Conservation (phyloP, 768 basidiomycete species). For the Exsudoporus frostii region DNA sequence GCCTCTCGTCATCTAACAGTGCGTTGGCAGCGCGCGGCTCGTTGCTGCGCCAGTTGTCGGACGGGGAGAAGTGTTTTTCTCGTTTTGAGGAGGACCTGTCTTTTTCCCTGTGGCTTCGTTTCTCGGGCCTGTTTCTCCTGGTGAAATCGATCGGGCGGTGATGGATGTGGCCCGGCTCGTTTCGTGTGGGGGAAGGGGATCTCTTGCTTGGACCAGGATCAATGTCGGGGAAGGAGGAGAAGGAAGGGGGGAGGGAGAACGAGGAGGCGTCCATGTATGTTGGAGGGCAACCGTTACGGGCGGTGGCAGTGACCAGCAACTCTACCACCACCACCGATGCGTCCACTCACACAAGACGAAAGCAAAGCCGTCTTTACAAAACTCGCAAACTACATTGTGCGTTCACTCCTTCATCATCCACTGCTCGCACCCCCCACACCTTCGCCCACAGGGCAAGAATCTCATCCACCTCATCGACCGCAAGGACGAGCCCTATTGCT, state of each 20-base stretch:
- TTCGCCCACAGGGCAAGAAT: conserved; percentile 76
- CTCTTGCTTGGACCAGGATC: conserved; percentile 41
- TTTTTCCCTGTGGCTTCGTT: conserved; percentile 27
- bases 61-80: conserved; percentile 28
- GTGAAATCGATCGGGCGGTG: conserved; percentile 8
- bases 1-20: conserved; percentile 29
- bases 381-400: conserved; percentile 93
- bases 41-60: conserved; percentile 24
- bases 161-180: conserved; percentile 13
- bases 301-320: conserved; percentile 7
- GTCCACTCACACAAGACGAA: conserved; percentile 95
- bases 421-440: neutral
- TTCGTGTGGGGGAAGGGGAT: conserved; percentile 13
- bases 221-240: conserved; percentile 68
- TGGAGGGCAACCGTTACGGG: neutral
- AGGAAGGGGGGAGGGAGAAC: conserved; percentile 60
- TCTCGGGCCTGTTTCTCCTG: conserved; percentile 21
- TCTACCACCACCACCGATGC: conserved; percentile 49
- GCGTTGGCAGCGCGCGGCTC: conserved; percentile 11
- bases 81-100: conserved; percentile 29
- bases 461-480: conserved; percentile 93
- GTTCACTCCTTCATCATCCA: conserved; percentile 21
- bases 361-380: conserved; percentile 96
- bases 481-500: conserved; percentile 92
- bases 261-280: conserved; percentile 49